Evolutionary conservation across 192 early-diverging fungal genomes (phyloP).

Genomic region (Dimargaris cristalligena): DNA sequence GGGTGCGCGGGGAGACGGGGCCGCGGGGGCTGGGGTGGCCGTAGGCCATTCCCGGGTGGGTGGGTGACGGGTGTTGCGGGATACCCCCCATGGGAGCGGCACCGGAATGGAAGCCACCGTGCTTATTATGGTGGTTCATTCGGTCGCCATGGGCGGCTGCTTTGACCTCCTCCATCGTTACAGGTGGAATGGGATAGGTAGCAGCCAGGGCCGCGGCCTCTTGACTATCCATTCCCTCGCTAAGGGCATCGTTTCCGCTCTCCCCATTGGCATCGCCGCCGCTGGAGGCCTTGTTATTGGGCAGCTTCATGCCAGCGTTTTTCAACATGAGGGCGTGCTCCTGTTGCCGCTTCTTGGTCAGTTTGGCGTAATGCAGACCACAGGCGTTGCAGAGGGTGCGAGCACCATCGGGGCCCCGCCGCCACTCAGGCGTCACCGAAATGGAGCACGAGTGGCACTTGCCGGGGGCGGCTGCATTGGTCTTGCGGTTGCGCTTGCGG

Average conservation of each 20-base stretch:
- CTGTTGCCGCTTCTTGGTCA: constrained; percentile 28
- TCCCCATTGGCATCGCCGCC: neutral
- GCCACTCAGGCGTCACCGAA: constrained; percentile 86
- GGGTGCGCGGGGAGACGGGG: too few species aligned
- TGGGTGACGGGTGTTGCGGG: too few species aligned
- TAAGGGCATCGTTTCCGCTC: neutral
- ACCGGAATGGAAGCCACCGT: too few species aligned
- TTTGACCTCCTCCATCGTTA: constrained; percentile 10
- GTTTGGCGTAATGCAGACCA: constrained; percentile 49
- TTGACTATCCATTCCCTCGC: neutral
- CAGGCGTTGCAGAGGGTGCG: constrained; percentile 92
- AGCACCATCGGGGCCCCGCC: constrained; percentile 78
- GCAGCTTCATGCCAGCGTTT: neutral
- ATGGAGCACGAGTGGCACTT: constrained; percentile 63
- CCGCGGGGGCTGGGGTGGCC: too few species aligned
- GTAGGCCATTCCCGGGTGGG: too few species aligned
- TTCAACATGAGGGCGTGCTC: constrained; percentile 15
- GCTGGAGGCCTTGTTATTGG: neutral
- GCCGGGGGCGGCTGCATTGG: constrained; percentile 40
- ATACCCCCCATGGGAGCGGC: too few species aligned
- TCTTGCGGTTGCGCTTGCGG: constrained; percentile 30
- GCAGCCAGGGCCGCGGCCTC: neutral
- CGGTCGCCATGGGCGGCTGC: constrained; percentile 9
- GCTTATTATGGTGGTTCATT: too few species aligned
- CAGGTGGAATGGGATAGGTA: neutral